Evolutionary conservation across 331 rosid species (phyloP).

Genomic region (Telfairia occidentalis): DNA sequence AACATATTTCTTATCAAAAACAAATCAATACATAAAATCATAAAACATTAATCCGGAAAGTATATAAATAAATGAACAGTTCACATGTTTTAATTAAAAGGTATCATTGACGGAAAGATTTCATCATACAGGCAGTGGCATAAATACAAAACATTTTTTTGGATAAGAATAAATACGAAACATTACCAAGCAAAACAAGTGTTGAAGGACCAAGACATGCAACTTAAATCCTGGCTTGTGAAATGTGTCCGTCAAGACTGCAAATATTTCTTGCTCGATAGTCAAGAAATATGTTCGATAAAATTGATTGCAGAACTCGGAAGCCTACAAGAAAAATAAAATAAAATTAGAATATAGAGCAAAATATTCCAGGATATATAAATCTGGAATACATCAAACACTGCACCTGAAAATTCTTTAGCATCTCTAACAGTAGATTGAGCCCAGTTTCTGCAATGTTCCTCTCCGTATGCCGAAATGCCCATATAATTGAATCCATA

Average conservation of each 20-base stretch:
- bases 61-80: background rate
- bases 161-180: slow-evolving; percentile 10
- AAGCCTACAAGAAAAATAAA: slow-evolving; percentile 32
- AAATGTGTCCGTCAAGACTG: slow-evolving; percentile 83
- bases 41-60: background rate
- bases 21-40: background rate
- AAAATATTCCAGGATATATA: background rate
- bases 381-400: background rate
- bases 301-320: slow-evolving; percentile 91
- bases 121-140: background rate
- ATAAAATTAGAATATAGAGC: background rate
- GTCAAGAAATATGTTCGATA: slow-evolving; percentile 60
- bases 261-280: slow-evolving; percentile 85
- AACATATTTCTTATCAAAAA: background rate
- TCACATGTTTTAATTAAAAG: background rate
- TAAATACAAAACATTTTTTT: slow-evolving; percentile 15
- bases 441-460: slow-evolving; percentile 94
- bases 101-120: background rate
- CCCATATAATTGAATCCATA: slow-evolving; percentile 96
- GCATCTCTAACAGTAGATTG: slow-evolving; percentile 74
- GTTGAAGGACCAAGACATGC: slow-evolving; percentile 87
- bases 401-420: slow-evolving; percentile 82
- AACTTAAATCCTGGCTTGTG: slow-evolving; percentile 97
- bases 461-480: slow-evolving; percentile 94
- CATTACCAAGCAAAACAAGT: slow-evolving; percentile 74